phyloP scores from a whole-genome alignment of 2,329 filamentous ascomycete genomes.

The Conoideocrella luteorostrata region DNA sequence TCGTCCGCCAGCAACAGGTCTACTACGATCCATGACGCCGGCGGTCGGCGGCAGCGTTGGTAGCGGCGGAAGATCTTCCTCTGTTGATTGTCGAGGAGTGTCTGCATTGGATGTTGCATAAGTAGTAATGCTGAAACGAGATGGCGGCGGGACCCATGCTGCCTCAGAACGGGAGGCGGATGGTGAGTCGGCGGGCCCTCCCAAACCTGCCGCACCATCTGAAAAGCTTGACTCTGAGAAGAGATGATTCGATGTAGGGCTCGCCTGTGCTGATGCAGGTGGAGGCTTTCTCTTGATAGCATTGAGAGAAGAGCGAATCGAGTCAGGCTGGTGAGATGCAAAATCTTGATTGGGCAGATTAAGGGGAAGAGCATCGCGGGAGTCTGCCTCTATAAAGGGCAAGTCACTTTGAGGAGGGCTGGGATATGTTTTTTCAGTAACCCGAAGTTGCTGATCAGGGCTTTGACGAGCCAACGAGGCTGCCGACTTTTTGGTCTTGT shows the following conservation, averaged over 20 bases:
- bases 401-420: conserved; percentile 27
- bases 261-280: conserved; percentile 17
- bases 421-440: conserved; percentile 21
- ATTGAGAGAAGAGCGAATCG: conserved; percentile 23
- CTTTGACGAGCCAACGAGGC: background rate
- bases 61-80: conserved; percentile 19
- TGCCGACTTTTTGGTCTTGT: background rate
- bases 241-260: conserved; percentile 3
- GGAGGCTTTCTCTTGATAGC: conserved; percentile 42
- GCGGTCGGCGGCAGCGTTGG: conserved; percentile 17
- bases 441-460: background rate
- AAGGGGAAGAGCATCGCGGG: conserved; percentile 6
- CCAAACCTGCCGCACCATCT: conserved; percentile 17
- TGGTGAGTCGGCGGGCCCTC: conserved; percentile 11
- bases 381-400: conserved; percentile 15
- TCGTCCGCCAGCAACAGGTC: conserved; percentile 21
- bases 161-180: conserved; percentile 17
- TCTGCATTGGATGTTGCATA: conserved; percentile 43
- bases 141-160: conserved; percentile 46
- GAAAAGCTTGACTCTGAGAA: conserved; percentile 2
- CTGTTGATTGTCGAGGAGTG: conserved; percentile 19
- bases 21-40: conserved; percentile 26
- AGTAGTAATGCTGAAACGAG: conserved; percentile 59
- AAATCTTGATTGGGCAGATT: conserved; percentile 10
- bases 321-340: conserved; percentile 15